Evolutionary conservation across 2,329 filamentous ascomycete species (phyloP).

Genomic region (Orbilia blumenaviensis): DNA sequence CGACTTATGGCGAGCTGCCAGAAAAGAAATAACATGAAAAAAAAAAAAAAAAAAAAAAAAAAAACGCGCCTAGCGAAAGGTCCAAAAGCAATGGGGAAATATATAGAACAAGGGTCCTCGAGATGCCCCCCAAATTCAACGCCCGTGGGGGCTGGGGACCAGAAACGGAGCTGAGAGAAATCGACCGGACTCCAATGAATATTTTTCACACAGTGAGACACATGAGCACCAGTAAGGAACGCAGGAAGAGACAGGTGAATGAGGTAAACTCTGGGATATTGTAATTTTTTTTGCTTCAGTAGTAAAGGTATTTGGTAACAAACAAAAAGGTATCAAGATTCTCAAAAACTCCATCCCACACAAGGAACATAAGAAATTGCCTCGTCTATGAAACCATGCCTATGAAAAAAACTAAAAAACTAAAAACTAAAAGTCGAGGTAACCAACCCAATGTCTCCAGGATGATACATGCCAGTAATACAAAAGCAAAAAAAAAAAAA

Average conservation of each 20-base stretch:
- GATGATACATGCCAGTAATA: slow-evolving; percentile 49
- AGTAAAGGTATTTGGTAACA: slow-evolving; percentile 23
- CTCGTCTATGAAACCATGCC: slow-evolving; percentile 46
- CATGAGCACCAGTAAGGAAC: background rate
- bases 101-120: background rate
- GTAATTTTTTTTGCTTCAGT: slow-evolving; percentile 4
- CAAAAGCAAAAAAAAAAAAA: slow-evolving; percentile 35
- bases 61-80: background rate
- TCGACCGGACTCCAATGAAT: slow-evolving; percentile 35
- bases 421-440: slow-evolving; percentile 19
- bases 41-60: slow-evolving; percentile 1
- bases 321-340: slow-evolving; percentile 45
- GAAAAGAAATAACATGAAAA: slow-evolving; percentile 6
- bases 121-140: slow-evolving; percentile 1
- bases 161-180: slow-evolving; percentile 3
- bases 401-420: slow-evolving; percentile 8
- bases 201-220: slow-evolving; percentile 27
- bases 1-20: slow-evolving; percentile 32
- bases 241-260: slow-evolving; percentile 12
- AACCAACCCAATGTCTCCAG: slow-evolving; percentile 40
- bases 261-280: slow-evolving; percentile 2
- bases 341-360: slow-evolving; percentile 37
- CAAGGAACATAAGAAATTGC: slow-evolving; percentile 28
- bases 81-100: slow-evolving; percentile 13
- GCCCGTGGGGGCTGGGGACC: slow-evolving; percentile 2